Base-by-base conservation (phyloP, 2,329 filamentous ascomycete species). In the Aspergillus sp. region DNA sequence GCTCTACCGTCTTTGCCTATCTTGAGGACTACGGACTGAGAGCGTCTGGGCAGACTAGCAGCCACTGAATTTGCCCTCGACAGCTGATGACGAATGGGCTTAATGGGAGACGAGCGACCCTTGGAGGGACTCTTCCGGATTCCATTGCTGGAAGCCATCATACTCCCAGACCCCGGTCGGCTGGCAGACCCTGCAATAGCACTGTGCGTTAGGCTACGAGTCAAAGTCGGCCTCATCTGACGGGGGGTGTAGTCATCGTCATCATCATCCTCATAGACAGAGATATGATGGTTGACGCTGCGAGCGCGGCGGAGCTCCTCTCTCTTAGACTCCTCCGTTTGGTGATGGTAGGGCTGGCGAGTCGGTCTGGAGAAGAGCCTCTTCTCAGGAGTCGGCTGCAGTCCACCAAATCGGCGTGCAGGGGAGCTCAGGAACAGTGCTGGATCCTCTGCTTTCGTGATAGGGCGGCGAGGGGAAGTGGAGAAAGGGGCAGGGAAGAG, bases 361-460 rank as follows among this genome's bases (percentile, higher is more conserved):
- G 68, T 66, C 36, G 72, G 70, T 21, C 65, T 67, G 36, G 61
- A 65, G 62, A 63, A 68, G 48, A 62, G 68, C 48, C 69, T 69
- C 57, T 65, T 69, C 41, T 69, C 70, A 21, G 72, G 70, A 5
- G 66, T 71, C 4, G 69, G 63, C 41, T 76, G 77, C 21, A 74
- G 71, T 10, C 74, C 74, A 19, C 79, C 79, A 59, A 81, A 81
- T 25, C 79, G 74, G 28, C 79, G 77, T 25, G 79, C 79, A 4
- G 79, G 79, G n/a, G 79, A 81, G 60, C 79, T 81, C 36, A 81
- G 64, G 58, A 81, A 81, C 71, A 81, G 72, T 21, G 77, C 76
- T 9, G 79, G 79, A 57, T 81, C 80, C 49, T 81, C 79, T 12
- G 74, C 70, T 57, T 75, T 77, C 13, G 72, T 62, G 5, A 72